phyloP scores from a whole-genome alignment of 139 green algal genomes.

The Tetradesmus lagerheimii region DNA sequence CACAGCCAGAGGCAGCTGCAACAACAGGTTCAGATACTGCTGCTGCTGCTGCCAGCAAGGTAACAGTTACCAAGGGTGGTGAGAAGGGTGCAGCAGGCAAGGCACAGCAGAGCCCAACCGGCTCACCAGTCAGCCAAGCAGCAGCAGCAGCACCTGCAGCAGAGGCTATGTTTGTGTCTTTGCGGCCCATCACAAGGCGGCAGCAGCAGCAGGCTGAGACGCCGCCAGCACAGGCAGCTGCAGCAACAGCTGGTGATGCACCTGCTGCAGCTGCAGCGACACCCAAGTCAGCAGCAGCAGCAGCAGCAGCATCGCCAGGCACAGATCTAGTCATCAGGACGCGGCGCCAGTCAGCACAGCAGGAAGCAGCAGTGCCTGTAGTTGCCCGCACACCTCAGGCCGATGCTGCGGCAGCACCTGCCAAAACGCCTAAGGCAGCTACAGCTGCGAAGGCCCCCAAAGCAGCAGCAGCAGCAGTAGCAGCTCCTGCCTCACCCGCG shows the following conservation, averaged over 20 bases:
- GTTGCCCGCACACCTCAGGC: neutral
- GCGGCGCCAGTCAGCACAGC: neutral
- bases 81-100: neutral
- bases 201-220: too few species aligned
- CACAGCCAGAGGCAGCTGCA: neutral
- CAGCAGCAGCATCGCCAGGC: neutral
- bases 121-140: neutral
- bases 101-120: neutral
- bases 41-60: neutral
- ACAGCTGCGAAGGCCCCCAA: neutral
- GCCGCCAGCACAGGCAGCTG: neutral
- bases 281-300: neutral
- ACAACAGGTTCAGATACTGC: neutral
- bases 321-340: neutral
- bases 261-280: neutral
- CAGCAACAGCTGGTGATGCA: too few species aligned
- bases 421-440: neutral
- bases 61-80: neutral
- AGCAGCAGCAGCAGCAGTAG: slow-evolving; percentile 5
- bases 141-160: neutral
- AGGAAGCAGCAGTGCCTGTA: neutral
- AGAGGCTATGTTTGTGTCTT: too few species aligned
- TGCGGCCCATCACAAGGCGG: too few species aligned
- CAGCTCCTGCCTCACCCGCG: neutral
- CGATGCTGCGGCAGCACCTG: neutral